Evolutionary conservation across 176 grass and related monocot genomes (phyloP).

Genomic region (Zea luxurians): DNA sequence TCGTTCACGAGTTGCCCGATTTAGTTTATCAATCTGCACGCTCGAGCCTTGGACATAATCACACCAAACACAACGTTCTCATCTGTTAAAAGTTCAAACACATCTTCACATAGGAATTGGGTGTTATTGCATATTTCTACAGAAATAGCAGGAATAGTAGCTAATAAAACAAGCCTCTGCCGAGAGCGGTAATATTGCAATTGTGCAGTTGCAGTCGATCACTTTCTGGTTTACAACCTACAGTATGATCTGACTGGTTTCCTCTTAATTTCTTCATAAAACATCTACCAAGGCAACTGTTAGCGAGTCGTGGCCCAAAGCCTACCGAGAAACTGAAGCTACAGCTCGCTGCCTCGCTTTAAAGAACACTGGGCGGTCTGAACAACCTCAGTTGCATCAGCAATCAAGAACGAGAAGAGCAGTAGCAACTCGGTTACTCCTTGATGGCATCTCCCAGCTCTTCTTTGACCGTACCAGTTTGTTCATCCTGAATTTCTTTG

Average conservation of each 20-base stretch:
- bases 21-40: neutral
- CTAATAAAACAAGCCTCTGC: neutral
- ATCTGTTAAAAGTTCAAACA: neutral
- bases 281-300: neutral
- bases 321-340: constrained; percentile 8
- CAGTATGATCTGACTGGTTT: neutral
- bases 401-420: neutral
- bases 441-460: constrained; percentile 27
- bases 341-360: neutral
- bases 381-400: neutral
- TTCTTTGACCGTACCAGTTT: constrained; percentile 48
- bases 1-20: neutral
- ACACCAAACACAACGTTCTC: neutral
- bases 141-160: neutral
- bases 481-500: constrained; percentile 63
- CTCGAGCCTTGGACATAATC: neutral
- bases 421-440: constrained; percentile 16
- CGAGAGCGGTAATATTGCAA: neutral
- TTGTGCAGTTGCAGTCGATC: neutral
- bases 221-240: constrained; percentile 17
- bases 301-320: neutral
- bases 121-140: neutral
- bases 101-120: neutral
- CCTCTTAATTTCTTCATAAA: neutral
- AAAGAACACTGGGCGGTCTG: neutral